Percentiles rank a stretch among this genome's conserved stretches.
phyloP scores from a whole-genome alignment of 345 rosid genomes.

The Cardamine occulta region DNA sequence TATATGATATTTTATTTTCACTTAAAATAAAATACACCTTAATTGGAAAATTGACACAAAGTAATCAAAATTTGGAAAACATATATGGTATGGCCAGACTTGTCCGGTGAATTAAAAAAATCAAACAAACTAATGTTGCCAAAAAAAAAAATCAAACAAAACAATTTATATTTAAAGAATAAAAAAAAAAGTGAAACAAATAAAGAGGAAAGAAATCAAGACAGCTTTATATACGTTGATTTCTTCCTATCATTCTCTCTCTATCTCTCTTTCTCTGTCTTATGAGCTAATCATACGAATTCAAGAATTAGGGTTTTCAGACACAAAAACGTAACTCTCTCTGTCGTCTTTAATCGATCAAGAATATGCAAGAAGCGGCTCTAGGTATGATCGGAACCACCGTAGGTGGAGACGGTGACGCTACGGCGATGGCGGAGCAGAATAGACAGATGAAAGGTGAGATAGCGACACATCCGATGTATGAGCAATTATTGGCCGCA shows the following conservation, averaged over 20 bases:
- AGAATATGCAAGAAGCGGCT: slow-evolving; percentile 76
- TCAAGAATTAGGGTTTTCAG: slow-evolving; percentile 34
- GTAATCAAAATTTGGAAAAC: background rate
- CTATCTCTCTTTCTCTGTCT: slow-evolving; percentile 22
- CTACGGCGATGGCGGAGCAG: slow-evolving; percentile 43
- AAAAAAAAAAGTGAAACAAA: background rate
- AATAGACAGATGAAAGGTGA: slow-evolving; percentile 76
- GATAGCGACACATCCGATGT: slow-evolving; percentile 83
- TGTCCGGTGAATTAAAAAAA: background rate
- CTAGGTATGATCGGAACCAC: slow-evolving; percentile 70
- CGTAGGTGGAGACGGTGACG: slow-evolving; percentile 49
- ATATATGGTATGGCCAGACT: slow-evolving; percentile 7
- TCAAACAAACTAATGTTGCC: background rate
- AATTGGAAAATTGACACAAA: background rate
- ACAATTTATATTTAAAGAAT: background rate
- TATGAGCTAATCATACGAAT: slow-evolving; percentile 14
- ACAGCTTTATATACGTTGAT: slow-evolving; percentile 41
- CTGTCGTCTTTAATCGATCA: background rate
- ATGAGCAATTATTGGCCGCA: slow-evolving; percentile 81
- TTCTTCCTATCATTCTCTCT: slow-evolving; percentile 20
- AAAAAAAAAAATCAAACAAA: background rate
- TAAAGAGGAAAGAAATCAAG: slow-evolving; percentile 34
- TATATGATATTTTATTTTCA: background rate
- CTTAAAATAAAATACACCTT: background rate
- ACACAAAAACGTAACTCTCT: background rate